Evolutionary conservation across 768 basidiomycete species (phyloP).

Genomic region (Sporobolomyces pararoseus): DNA sequence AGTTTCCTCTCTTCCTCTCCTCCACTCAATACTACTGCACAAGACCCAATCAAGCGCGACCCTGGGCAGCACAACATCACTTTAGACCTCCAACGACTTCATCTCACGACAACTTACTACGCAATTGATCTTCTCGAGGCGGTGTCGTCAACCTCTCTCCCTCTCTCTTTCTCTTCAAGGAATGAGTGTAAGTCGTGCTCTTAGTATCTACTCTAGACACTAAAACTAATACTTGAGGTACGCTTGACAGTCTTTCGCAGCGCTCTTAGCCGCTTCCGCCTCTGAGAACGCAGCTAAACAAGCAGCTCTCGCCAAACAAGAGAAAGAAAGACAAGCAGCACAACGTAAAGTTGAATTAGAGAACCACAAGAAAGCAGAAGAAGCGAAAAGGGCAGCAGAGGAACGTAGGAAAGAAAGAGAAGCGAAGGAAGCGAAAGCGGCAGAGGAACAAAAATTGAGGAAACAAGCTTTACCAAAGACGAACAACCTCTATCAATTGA

Average conservation of each 20-base stretch:
- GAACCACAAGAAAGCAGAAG: conserved; percentile 13
- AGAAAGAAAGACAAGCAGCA: conserved; percentile 11
- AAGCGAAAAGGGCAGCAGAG: conserved; percentile 10
- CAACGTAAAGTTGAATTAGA: background rate
- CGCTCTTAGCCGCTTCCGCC: conserved; percentile 14
- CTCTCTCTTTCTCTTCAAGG: too few relatives aligned
- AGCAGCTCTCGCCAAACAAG: conserved; percentile 19
- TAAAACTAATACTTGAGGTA: too few relatives aligned
- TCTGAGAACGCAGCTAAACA: conserved; percentile 17
- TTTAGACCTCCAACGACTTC: too few relatives aligned
- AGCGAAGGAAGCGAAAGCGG: conserved; percentile 16
- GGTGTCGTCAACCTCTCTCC: background rate
- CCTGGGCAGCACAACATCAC: too few relatives aligned
- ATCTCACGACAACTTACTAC: too few relatives aligned
- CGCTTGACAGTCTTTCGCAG: conserved; percentile 23
- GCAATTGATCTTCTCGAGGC: background rate
- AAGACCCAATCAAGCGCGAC: too few relatives aligned
- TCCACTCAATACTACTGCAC: too few relatives aligned
- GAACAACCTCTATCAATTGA: conserved; percentile 33
- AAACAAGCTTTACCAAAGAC: conserved; percentile 35
- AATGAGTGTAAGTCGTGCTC: conserved; percentile 36
- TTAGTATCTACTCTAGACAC: too few relatives aligned
- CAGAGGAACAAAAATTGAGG: background rate
- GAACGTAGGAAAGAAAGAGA: conserved; percentile 26
- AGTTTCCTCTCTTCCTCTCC: too few relatives aligned